These are phyloP conservation scores for Coemansia sp. DNA, from an alignment of 192 early-diverging fungal species.

Conservation along the genomic window DNA sequence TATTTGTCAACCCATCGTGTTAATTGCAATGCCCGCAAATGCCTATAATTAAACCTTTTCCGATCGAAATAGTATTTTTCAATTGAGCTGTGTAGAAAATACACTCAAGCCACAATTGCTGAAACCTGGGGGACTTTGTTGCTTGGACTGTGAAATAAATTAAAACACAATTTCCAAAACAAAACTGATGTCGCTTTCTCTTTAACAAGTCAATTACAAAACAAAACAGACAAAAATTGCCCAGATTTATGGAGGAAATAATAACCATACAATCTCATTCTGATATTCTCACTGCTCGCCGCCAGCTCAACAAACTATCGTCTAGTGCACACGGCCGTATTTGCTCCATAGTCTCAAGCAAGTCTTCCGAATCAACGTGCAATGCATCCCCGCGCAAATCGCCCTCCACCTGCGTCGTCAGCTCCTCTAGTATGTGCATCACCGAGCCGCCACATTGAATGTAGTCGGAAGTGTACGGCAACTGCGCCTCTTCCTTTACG, in stretches of 20 bases:
- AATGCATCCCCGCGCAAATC: constrained; percentile 38
- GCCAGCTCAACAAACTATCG: constrained; percentile 31
- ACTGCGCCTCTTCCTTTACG: constrained; percentile 20
- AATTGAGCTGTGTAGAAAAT: constrained; percentile 4
- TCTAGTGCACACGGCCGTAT: constrained; percentile 41
- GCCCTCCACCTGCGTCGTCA: constrained; percentile 42
- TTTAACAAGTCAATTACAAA: constrained; percentile 1
- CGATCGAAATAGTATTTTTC: not conserved
- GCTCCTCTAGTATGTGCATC: constrained; percentile 29
- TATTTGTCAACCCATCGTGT: constrained; percentile 74
- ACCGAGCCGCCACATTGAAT: constrained; percentile 41
- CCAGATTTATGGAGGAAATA: not conserved
- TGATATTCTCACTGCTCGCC: constrained; percentile 12
- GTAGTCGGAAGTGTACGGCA: constrained; percentile 25
- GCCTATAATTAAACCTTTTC: constrained; percentile 11
- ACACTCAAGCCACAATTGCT: constrained; percentile 1
- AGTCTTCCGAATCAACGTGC: constrained; percentile 34
- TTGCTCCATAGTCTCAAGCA: constrained; percentile 27
- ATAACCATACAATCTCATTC: constrained; percentile 5
- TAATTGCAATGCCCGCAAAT: constrained; percentile 91
- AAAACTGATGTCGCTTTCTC: not conserved
- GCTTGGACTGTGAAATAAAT: not conserved
- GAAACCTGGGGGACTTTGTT: not conserved
- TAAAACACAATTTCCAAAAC: not conserved
- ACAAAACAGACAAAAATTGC: constrained; percentile 5